Percentiles rank a stretch among this genome's conserved stretches.
Conservation (phyloP, 768 basidiomycete genomes). For the Amanita brunnescens region DNA sequence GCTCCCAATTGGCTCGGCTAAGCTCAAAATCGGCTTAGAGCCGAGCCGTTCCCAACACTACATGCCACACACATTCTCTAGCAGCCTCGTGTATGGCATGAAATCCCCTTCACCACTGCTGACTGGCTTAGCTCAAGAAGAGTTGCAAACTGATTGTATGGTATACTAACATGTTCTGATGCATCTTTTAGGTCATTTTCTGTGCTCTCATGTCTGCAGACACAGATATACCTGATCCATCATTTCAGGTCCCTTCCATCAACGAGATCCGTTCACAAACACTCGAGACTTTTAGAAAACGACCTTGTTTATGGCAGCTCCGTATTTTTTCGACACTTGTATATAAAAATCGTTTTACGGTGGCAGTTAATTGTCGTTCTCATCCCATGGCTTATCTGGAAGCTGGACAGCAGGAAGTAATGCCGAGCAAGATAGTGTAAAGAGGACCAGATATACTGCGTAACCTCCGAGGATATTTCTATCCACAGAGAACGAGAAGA, state of each 20-base stretch:
- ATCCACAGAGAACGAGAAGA: conserved; percentile 45
- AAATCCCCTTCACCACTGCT: not conserved
- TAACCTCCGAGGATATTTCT: conserved; percentile 41
- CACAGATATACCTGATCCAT: not conserved
- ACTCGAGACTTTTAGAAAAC: not conserved
- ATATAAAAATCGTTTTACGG: too few relatives aligned
- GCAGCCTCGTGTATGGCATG: not conserved
- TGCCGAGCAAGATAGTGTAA: conserved; percentile 25
- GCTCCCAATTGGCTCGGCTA: too few relatives aligned
- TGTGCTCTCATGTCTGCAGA: not conserved
- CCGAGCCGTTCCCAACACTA: too few relatives aligned
- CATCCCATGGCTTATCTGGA: conserved; percentile 33
- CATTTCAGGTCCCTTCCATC: not conserved
- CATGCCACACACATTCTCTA: too few relatives aligned
- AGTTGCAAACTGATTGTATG: not conserved
- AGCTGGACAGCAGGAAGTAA: conserved; percentile 28
- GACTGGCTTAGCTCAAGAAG: not conserved
- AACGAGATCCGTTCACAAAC: not conserved
- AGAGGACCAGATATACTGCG: conserved; percentile 37
- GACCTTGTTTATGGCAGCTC: not conserved
- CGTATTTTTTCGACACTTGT: too few relatives aligned
- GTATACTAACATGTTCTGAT: not conserved
- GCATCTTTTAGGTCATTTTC: not conserved
- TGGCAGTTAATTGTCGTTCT: too few relatives aligned
- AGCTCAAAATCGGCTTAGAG: too few relatives aligned